Conservation (phyloP, 75 land plant genomes). For the Selaginella tamariscina region DNA sequence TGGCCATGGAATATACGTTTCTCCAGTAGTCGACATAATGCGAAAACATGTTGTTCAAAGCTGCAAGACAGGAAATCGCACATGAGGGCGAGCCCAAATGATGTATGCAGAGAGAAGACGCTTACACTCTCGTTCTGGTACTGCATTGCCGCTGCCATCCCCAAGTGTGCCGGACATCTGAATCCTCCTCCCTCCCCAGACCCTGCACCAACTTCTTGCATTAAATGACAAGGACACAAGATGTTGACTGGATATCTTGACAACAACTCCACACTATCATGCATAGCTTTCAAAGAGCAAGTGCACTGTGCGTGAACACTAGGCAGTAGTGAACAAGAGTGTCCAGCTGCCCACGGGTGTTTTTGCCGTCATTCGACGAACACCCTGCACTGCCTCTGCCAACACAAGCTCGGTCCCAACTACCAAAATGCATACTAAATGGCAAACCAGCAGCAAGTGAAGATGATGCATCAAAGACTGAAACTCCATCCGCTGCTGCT, state of each 20-base stretch:
- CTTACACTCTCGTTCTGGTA: conserved; percentile 42
- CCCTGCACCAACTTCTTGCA: conserved; percentile 4
- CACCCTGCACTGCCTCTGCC: too few relatives aligned
- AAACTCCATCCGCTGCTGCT: conserved; percentile 2
- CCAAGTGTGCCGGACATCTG: conserved; percentile 29
- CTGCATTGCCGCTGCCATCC: conserved; percentile 26
- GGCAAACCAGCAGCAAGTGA: not conserved
- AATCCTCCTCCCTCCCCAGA: conserved; percentile 9
- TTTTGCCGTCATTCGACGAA: too few relatives aligned
- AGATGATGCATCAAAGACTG: not conserved
- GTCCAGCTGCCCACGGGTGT: not conserved
- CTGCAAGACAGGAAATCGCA: conserved; percentile 26
- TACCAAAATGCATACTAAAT: conserved; percentile 12
- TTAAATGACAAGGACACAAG: conserved; percentile 19
- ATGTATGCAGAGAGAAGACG: not conserved
- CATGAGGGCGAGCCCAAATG: not conserved
- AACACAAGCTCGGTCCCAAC: conserved; percentile 2
- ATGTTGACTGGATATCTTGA: not conserved
- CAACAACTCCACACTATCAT: too few relatives aligned
- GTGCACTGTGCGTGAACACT: not conserved
- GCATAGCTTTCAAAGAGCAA: not conserved
- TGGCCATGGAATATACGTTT: not conserved
- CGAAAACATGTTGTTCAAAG: conserved; percentile 49
- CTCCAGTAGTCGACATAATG: conserved; percentile 86
- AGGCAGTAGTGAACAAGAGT: not conserved